Evolutionary conservation across 306 rosid genomes (phyloP), one percentile per base, ranked within the genome.

Genomic region (Astragalus glycyphyllos): DNA sequence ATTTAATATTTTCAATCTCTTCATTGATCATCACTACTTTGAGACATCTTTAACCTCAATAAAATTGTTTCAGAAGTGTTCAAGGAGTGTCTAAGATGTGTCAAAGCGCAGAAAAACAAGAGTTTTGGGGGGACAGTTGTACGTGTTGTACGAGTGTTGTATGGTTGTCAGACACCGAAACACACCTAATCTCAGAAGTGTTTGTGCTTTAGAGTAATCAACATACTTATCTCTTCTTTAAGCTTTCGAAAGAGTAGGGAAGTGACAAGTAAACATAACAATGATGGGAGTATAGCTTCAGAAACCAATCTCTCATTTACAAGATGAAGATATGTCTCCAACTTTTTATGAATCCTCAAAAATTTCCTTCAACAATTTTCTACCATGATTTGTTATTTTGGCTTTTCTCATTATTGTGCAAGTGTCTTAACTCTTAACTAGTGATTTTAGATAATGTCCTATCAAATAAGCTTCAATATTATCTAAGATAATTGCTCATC

Each of bases 201-300:
- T 23, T 2, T 23, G 29, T 23, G 29, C 29, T 1, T 23, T 1
- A 23, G n/a, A n/a, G n/a, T n/a, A n/a, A n/a, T n/a, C n/a, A n/a
- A n/a, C n/a, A n/a, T 5, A 15, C 10, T 13, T 48, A 49, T 7
- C 44, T 29, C 59, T 56, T 38, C 16, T 56, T 13, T 68, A 41
- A 7, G 64, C 49, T 35, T 53, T 26, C 12, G 12, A 29, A 23
- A 40, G 63, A 49, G 53, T 14, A 13, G 46, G 12, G 11, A 61
- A 23, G 6, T 10, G 45, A 14, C 45, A 26, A 51, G 26, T 75
- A 75, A 17, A 65, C 37, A 58, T 37, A 57, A 67, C 62, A 75
- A 57, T 20, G 46, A n/a, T 38, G 38, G 15, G 35, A 29, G 14
- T 26, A 34, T 31, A 46, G 59, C 47, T 44, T 46, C 6, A 29